Conservation (phyloP, 129 eudicot species). For the Lactuca saligna region DNA sequence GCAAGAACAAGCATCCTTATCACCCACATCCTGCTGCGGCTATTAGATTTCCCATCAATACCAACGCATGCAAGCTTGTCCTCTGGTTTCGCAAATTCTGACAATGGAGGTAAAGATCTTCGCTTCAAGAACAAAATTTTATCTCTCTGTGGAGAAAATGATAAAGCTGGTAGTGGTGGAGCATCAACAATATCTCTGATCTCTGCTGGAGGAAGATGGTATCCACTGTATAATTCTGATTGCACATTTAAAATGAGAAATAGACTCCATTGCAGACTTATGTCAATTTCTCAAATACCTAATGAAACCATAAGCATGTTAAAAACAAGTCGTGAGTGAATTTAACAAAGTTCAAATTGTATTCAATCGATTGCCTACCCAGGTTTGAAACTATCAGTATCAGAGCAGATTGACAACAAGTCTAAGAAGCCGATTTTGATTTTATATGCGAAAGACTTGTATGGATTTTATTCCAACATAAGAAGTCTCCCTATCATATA, state of each 20-base stretch:
- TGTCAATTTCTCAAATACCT: too few relatives aligned
- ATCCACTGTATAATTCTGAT: conserved; percentile 56
- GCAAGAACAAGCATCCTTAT: not conserved
- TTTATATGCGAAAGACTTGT: not conserved
- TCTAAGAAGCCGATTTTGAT: not conserved
- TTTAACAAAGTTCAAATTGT: not conserved
- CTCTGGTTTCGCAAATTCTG: conserved; percentile 90
- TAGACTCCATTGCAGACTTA: not conserved
- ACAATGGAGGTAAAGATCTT: conserved; percentile 86
- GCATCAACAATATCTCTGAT: conserved; percentile 96
- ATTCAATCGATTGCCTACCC: conserved; percentile 11
- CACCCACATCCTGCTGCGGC: conserved; percentile 93
- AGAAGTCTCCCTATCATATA: too few relatives aligned
- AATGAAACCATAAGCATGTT: not conserved
- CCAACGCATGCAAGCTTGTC: conserved; percentile 92
- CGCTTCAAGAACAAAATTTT: conserved; percentile 77
- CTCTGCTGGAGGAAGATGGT: conserved; percentile 89
- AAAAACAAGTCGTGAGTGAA: not conserved
- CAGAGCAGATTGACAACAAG: not conserved
- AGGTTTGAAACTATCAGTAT: not conserved
- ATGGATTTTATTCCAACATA: too few relatives aligned
- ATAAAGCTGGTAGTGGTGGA: conserved; percentile 86
- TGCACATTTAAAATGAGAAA: conserved; percentile 14
- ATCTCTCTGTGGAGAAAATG: conserved; percentile 87
- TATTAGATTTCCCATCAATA: conserved; percentile 79